Evolutionary conservation across 768 basidiomycete genomes (phyloP).

Genomic region (Porpolomopsis calyptriformis): DNA sequence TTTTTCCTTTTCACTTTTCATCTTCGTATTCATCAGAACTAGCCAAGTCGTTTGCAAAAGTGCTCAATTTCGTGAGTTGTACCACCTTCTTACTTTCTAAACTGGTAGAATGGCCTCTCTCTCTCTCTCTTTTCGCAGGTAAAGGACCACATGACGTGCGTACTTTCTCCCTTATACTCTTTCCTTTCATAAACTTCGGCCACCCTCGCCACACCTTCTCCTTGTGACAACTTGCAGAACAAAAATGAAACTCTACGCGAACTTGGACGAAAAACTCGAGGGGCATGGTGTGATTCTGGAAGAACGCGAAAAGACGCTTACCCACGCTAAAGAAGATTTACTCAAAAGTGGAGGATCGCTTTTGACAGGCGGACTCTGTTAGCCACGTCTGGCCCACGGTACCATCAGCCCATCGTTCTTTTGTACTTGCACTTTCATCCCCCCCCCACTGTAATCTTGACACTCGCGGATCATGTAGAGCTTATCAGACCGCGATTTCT

Average conservation of each 20-base stretch:
- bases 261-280: constrained; percentile 31
- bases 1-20: not conserved
- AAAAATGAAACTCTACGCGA: constrained; percentile 38
- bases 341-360: constrained; percentile 14
- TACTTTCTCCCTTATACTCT: constrained; percentile 3
- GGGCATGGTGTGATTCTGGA: constrained; percentile 29
- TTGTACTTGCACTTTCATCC: too few species aligned
- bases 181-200: not conserved
- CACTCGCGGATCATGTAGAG: too few species aligned
- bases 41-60: constrained; percentile 27
- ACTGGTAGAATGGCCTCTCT: not conserved
- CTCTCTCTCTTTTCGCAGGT: constrained; percentile 19
- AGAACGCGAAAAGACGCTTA: constrained; percentile 31
- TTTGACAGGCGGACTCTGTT: too few species aligned
- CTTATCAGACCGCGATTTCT: too few species aligned
- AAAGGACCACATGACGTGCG: constrained; percentile 42
- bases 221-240: constrained; percentile 20
- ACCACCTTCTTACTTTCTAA: not conserved
- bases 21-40: constrained; percentile 26
- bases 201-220: not conserved
- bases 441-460: too few species aligned
- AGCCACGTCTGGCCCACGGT: too few species aligned
- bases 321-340: constrained; percentile 25
- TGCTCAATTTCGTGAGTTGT: constrained; percentile 40
- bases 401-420: too few species aligned